Evolutionary conservation across 139 green algal species (phyloP).

Genomic region (Chlorella sorokiniana): DNA sequence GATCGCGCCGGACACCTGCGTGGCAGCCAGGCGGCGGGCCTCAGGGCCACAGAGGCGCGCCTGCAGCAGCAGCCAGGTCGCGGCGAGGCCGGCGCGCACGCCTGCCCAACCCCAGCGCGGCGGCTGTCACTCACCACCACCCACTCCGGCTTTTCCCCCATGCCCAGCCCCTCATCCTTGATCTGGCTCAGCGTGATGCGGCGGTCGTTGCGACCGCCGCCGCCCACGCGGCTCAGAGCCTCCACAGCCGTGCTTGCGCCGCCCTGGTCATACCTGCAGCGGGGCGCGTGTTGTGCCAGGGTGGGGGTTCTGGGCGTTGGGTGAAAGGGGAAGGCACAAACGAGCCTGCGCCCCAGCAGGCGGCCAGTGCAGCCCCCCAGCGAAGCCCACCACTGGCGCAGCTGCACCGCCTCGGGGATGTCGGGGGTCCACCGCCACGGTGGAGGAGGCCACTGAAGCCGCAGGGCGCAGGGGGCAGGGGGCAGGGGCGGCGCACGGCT

Average conservation of each 20-base stretch:
- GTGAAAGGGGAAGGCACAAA: background rate
- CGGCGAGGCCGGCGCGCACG: background rate
- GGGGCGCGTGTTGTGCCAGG: too few relatives aligned
- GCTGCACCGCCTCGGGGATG: constrained; percentile 57
- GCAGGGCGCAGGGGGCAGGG: background rate
- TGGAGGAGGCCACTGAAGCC: constrained; percentile 67
- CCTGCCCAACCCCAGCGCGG: background rate
- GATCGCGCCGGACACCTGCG: constrained; percentile 54
- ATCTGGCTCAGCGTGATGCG: constrained; percentile 74
- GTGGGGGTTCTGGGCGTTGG: too few relatives aligned
- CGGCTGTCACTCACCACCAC: constrained; percentile 55
- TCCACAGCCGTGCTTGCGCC: constrained; percentile 32
- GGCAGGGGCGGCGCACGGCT: background rate
- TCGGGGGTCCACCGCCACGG: constrained; percentile 78
- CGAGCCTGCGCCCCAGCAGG: too few relatives aligned
- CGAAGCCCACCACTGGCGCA: constrained; percentile 67
- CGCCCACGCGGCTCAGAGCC: constrained; percentile 57
- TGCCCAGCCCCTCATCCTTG: constrained; percentile 82
- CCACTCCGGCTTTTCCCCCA: constrained; percentile 65
- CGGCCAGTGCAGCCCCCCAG: background rate
- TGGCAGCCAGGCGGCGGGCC: background rate
- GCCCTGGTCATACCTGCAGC: constrained; percentile 60
- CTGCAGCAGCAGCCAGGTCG: background rate
- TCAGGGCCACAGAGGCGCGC: background rate
- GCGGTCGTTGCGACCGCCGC: constrained; percentile 60